These are phyloP conservation scores for Dacryopinax spathularia DNA, from an alignment of 768 basidiomycete genomes.

Conservation along the genomic window DNA sequence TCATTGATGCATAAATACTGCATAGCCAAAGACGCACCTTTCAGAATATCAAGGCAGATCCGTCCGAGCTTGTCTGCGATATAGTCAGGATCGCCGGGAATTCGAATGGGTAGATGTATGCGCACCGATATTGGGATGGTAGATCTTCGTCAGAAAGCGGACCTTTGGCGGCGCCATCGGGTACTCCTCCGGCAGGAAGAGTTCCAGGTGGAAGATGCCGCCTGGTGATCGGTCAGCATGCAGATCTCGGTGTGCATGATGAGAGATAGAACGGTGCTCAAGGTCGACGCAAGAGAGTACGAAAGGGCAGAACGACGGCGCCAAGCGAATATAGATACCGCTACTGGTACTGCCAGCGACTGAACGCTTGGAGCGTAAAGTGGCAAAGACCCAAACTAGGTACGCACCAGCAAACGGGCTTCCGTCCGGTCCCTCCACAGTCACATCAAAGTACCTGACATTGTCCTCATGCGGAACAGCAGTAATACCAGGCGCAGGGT, in stretches of 20 bases:
- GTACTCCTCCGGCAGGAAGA: constrained; percentile 97
- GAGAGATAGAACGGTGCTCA: not conserved
- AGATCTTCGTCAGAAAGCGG: constrained; percentile 93
- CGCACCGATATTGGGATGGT: constrained; percentile 98
- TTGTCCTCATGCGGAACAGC: constrained; percentile 94
- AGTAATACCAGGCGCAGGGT: constrained; percentile 95
- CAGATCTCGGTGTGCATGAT: not conserved
- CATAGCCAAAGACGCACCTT: constrained; percentile 40
- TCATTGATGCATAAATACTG: not conserved
- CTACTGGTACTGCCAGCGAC: no score
- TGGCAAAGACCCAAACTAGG: not conserved
- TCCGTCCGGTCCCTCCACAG: constrained; percentile 85
- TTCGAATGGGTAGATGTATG: constrained; percentile 6
- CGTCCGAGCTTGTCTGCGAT: constrained; percentile 85
- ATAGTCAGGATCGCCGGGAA: not conserved
- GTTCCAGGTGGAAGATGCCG: constrained; percentile 87
- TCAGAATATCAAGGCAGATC: constrained; percentile 95
- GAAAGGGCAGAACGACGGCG: not conserved
- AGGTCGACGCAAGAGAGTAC: not conserved
- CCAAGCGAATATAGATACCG: no score
- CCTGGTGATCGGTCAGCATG: constrained; percentile 32
- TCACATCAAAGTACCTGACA: constrained; percentile 95
- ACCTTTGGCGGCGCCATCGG: constrained; percentile 99
- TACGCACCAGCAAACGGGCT: constrained; percentile 78
- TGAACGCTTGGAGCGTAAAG: no score